Evolutionary conservation across 257 asterid species (phyloP).

Genomic region (Sherardia arvensis): DNA sequence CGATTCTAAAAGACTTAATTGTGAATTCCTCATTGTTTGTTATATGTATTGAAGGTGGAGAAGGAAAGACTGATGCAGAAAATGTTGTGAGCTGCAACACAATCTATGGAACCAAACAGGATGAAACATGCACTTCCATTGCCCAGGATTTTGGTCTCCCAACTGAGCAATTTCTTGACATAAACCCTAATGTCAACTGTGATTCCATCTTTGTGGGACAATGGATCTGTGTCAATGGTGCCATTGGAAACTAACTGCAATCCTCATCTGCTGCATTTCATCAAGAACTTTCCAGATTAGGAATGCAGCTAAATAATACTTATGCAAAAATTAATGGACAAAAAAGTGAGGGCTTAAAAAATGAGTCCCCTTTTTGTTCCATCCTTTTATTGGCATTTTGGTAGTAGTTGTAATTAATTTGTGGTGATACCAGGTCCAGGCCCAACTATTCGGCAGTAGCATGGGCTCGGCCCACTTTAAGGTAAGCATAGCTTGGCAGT

Average conservation of each 20-base stretch:
- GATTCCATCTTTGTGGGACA: slow-evolving; percentile 16
- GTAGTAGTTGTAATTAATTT: neutral
- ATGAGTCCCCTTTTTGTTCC: neutral
- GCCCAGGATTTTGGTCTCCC: slow-evolving; percentile 4
- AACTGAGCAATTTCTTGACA: neutral
- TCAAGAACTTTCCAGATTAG: neutral
- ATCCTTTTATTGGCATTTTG: neutral
- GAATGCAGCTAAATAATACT: neutral
- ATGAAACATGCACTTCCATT: slow-evolving; percentile 17
- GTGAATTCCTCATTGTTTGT: neutral
- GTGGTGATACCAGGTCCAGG: too few species aligned
- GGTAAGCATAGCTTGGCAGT: too few species aligned
- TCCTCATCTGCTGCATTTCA: neutral
- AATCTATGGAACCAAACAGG: slow-evolving; percentile 6
- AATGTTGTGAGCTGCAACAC: neutral
- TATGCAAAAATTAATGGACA: neutral
- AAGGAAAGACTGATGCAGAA: neutral
- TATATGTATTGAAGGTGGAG: neutral
- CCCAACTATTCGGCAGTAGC: too few species aligned
- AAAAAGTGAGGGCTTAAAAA: neutral
- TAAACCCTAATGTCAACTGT: slow-evolving; percentile 25
- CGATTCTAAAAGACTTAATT: too few species aligned
- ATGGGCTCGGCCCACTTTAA: too few species aligned
- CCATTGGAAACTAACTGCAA: neutral
- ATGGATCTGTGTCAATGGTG: slow-evolving; percentile 18